Conservation (phyloP, 2,329 filamentous ascomycete genomes). For the Sarocladiaceae sp. region DNA sequence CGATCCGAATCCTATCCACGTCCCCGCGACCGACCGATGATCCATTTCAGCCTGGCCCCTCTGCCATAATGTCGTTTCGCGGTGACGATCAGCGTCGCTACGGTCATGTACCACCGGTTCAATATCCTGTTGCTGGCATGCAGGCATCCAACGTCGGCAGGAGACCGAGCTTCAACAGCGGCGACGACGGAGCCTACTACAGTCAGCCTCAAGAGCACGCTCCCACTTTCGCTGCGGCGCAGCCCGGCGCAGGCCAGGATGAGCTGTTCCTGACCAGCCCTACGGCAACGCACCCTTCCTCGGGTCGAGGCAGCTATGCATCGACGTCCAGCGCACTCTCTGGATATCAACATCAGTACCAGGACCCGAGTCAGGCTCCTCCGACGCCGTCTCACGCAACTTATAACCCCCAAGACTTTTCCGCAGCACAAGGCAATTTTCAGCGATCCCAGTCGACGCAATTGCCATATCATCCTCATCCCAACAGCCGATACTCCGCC, state of each 20-base stretch:
- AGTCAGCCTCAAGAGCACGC: conserved; percentile 23
- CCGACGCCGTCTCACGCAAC: conserved; percentile 40
- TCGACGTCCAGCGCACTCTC: conserved; percentile 39
- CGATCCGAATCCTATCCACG: neutral
- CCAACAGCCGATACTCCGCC: conserved; percentile 30
- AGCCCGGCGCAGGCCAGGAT: conserved; percentile 33
- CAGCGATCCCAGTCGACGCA: conserved; percentile 45
- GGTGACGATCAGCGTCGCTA: conserved; percentile 58
- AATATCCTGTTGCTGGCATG: conserved; percentile 49
- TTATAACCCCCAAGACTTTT: conserved; percentile 68
- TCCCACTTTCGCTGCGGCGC: conserved; percentile 16
- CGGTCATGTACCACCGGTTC: conserved; percentile 59
- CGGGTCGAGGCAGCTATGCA: conserved; percentile 25
- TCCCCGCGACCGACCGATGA: too few relatives aligned
- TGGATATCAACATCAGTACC: conserved; percentile 47
- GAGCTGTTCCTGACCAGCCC: conserved; percentile 59
- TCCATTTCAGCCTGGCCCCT: neutral
- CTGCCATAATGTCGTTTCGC: conserved; percentile 52
- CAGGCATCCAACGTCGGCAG: conserved; percentile 32
- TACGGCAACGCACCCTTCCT: conserved; percentile 22
- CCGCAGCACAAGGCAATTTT: conserved; percentile 18
- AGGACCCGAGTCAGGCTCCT: conserved; percentile 32
- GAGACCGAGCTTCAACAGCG: conserved; percentile 67
- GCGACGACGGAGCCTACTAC: conserved; percentile 61
- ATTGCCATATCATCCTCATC: conserved; percentile 42